Percentiles rank a stretch among this genome's conserved stretches.
Evolutionary conservation across 176 grass and related monocot genomes (phyloP).

Genomic region (Typha latifolia): DNA sequence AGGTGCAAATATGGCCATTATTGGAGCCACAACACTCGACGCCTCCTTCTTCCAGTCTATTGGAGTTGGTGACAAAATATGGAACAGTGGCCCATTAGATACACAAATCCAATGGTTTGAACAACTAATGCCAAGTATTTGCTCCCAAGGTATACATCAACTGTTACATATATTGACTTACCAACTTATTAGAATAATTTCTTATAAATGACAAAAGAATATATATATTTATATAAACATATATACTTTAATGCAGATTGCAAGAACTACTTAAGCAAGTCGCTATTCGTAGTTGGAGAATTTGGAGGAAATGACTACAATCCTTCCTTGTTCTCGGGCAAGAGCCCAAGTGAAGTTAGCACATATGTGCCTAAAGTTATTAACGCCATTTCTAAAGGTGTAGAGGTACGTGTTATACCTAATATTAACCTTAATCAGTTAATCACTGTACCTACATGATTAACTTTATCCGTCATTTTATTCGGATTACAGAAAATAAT

Average conservation of each 20-base stretch:
- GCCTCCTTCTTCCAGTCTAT: conserved; percentile 48
- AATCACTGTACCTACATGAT: neutral
- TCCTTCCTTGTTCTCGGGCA: conserved; percentile 44
- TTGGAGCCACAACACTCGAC: conserved; percentile 58
- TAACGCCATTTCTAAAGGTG: conserved; percentile 33
- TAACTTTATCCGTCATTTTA: neutral
- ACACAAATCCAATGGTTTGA: conserved; percentile 71
- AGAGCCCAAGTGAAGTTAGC: conserved; percentile 30
- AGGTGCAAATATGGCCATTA: conserved; percentile 90
- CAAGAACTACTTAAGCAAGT: conserved; percentile 39
- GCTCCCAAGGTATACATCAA: neutral
- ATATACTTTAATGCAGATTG: conserved; percentile 27
- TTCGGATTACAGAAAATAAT: conserved; percentile 38
- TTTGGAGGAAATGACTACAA: conserved; percentile 91
- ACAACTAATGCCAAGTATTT: conserved; percentile 64
- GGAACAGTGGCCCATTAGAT: conserved; percentile 51
- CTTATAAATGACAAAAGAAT: neutral
- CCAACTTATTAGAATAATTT: neutral
- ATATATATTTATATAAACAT: neutral
- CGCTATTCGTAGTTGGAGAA: conserved; percentile 53
- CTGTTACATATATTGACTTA: neutral
- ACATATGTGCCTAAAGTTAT: conserved; percentile 47
- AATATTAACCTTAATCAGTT: neutral
- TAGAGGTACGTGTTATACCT: conserved; percentile 36
- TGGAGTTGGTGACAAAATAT: conserved; percentile 49